Evolutionary conservation across 495 filamentous ascomycete genomes (phyloP), one percentile per base, ranked within the genome.

Genomic region (Hypoxylon rickii): DNA sequence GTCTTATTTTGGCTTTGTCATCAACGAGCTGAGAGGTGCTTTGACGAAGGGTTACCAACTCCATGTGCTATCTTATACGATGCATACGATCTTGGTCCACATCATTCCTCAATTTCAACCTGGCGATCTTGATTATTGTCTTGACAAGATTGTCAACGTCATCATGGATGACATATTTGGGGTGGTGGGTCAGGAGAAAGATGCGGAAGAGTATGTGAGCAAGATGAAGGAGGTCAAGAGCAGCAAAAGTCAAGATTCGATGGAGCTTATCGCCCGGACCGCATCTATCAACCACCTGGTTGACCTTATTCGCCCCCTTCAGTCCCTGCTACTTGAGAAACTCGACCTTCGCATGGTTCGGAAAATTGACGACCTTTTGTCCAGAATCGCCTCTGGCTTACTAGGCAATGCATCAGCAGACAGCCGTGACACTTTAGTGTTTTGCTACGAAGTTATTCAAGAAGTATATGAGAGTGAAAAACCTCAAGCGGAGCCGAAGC

Each of bases 101-200:
- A 84, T 84, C 12, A 86, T 85, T 12, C 85, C 89, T n/a, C 74
- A 80, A 1, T 90, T 90, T 66, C 76, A 83, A 24, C 86, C 89
- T 8, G 94, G 94, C 13, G 89, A 90, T 53, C 73, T 97, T 34
- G 91, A 99, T 60, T 92, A 96, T 63, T 97, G 92, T 68, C 73
- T 97, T 24, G 70, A 75, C 3, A 79, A 89, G 13, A 83, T 97
- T 33, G 83, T 90, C 36, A 77, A 83, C 3, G 81, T 99, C 34
- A 87, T 97, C 44, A 95, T 97, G 89, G 94, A 99, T 61, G 95
- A 97, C 67, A 95, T 92, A 10, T 99, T 99, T 68, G 94, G 94
- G 13, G 85, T 83, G n/a, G 85, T 87, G n/a, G 94, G 94, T 11
- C 86, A 94, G 73, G 94, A 99, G 64, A 99, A 99, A 68, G 94